These are phyloP conservation scores for Tolypocladium cylindrosporum DNA, from an alignment of 2,329 filamentous ascomycete genomes.

Conservation along the genomic window DNA sequence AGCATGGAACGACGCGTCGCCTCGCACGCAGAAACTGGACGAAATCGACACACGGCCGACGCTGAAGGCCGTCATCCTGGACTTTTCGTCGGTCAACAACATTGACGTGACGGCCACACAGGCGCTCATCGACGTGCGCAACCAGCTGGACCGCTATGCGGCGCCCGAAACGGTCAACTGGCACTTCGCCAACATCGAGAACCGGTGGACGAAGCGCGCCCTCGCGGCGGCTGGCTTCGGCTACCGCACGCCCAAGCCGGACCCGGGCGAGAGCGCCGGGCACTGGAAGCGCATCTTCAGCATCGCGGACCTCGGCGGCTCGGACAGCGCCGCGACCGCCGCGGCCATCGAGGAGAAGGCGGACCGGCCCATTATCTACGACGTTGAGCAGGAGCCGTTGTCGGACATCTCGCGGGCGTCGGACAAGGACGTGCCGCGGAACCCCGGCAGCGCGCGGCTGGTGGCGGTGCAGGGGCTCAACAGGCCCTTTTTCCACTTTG, in stretches of 20 bases:
- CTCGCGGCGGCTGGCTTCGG: slow-evolving; percentile 45
- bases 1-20: slow-evolving; percentile 47
- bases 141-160: slow-evolving; percentile 41
- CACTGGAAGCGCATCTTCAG: slow-evolving; percentile 74
- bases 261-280: slow-evolving; percentile 11
- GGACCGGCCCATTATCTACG: slow-evolving; percentile 11
- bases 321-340: slow-evolving; percentile 44
- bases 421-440: slow-evolving; percentile 17
- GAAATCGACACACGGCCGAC: slow-evolving; percentile 31
- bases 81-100: slow-evolving; percentile 44
- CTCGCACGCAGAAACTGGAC: slow-evolving; percentile 19
- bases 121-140: slow-evolving; percentile 42
- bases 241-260: slow-evolving; percentile 20
- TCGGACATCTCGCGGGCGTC: slow-evolving; percentile 10
- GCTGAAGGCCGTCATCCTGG: slow-evolving; percentile 45
- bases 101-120: slow-evolving; percentile 47
- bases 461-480: slow-evolving; percentile 35
- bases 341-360: slow-evolving; percentile 54
- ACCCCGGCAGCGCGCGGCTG: slow-evolving; percentile 18
- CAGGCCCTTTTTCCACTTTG: slow-evolving; percentile 42
- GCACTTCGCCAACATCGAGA: slow-evolving; percentile 42
- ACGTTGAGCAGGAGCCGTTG: slow-evolving; percentile 17
- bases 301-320: slow-evolving; percentile 75
- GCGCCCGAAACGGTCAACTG: slow-evolving; percentile 33
- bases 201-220: slow-evolving; percentile 47